A percentile compares a stretch with the other conserved stretches of the same genome.
phyloP scores from a whole-genome alignment of 2,329 filamentous ascomycete species.

The Shiraia bambusicola region DNA sequence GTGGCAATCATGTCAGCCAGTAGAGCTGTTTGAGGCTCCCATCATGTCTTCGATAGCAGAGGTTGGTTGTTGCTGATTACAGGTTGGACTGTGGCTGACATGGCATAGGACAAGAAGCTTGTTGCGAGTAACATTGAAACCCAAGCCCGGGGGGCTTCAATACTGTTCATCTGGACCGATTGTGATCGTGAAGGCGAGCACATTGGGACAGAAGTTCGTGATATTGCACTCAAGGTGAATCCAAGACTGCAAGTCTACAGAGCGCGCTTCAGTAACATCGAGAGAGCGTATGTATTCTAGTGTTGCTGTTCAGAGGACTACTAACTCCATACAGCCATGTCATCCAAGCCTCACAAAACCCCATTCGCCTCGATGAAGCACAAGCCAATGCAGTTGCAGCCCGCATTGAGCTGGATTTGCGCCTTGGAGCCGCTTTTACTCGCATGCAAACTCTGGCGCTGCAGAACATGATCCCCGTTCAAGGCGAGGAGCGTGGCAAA shows the following conservation, averaged over 20 bases:
- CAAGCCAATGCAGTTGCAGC: slow-evolving; percentile 87
- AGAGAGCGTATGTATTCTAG: slow-evolving; percentile 66
- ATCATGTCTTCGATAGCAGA: slow-evolving; percentile 68
- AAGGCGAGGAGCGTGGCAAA: slow-evolving; percentile 60
- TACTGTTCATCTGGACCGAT: slow-evolving; percentile 96
- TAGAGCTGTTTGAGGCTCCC: slow-evolving; percentile 76
- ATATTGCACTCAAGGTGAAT: slow-evolving; percentile 76
- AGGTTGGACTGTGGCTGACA: slow-evolving; percentile 11
- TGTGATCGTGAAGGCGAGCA: slow-evolving; percentile 97
- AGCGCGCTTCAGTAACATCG: slow-evolving; percentile 93
- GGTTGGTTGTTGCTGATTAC: slow-evolving; percentile 46
- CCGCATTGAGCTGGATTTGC: slow-evolving; percentile 85
- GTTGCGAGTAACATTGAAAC: slow-evolving; percentile 83
- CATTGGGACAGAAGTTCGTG: slow-evolving; percentile 87
- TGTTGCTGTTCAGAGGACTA: neutral
- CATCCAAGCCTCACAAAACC: slow-evolving; percentile 74
- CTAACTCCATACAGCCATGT: slow-evolving; percentile 66
- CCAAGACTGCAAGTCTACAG: slow-evolving; percentile 74
- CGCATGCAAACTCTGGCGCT: slow-evolving; percentile 80
- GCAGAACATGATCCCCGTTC: slow-evolving; percentile 65
- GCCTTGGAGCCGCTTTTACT: slow-evolving; percentile 91
- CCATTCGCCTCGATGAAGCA: slow-evolving; percentile 76
- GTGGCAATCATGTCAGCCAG: slow-evolving; percentile 80
- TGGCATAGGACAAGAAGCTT: slow-evolving; percentile 67
- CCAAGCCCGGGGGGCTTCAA: slow-evolving; percentile 70